Evolutionary conservation across 352 stramenopile species (phyloP), one percentile per base, ranked within the genome.

Genomic region (Phytophthora fragariae): DNA sequence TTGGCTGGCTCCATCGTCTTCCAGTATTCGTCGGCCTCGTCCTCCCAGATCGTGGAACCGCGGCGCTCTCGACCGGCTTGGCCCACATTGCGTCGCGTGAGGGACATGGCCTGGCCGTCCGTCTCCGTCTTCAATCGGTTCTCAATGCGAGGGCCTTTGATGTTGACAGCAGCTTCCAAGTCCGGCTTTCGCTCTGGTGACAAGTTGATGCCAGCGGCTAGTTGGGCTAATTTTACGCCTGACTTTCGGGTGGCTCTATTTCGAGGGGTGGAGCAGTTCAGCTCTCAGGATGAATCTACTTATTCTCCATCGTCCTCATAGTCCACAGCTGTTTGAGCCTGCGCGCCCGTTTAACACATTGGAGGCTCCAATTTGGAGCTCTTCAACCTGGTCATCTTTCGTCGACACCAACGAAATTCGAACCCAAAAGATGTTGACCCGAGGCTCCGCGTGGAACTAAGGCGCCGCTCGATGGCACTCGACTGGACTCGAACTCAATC

Each of bases 11-110:
- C 86, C 84, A 93, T 93, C 31, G 88, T 76, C 64, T 92, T 86
- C 86, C 84, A 93, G 75, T 91, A 92, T 31, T 90, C 77, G 44
- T 90, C 68, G 4, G 84, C 84, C 41, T 90, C 79, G 35, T 92
- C 71, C 54, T 92, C 82, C 85, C 86, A 93, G 54, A 93, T 83
- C 47, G 81, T 90, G 50, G 76, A 85, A 17, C 68, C 72, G 1
- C 71, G 53, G 27, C 54, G 69, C 50, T 83, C 78, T 19, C 65
- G 62, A 6, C 15, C 19, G 10, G 11, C 73, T 39, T 74, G 63
- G 3, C 62, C 57, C 33, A 82, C 71, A 64, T 90, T 86, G 59
- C 83, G 81, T 55, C 76, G 73, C 52, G 73, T 88, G 58, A 92
- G 64, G 50, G 70, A 83, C 81, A 86, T 86, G 24, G 17, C 37